A percentile compares a stretch with the other conserved stretches of the same genome.
Evolutionary conservation across 352 stramenopile genomes (phyloP).

Genomic region (Phytophthora sansomeana): DNA sequence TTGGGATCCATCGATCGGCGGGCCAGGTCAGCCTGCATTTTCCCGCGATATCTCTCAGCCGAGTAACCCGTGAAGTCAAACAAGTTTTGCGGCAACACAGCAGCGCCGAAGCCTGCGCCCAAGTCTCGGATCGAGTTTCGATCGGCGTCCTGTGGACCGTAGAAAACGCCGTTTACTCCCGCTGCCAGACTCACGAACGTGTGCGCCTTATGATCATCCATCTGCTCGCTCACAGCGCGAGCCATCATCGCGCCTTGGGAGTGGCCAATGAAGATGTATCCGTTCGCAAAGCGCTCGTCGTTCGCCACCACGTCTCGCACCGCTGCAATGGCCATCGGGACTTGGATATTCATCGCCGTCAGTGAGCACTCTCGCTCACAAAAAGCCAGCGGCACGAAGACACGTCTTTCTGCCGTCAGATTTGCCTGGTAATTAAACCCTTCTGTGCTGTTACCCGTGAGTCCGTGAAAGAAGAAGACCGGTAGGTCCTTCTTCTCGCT

Average conservation of each 20-base stretch:
- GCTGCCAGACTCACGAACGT: conserved; percentile 56
- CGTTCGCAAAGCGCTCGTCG: conserved; percentile 31
- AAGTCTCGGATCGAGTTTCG: conserved; percentile 31
- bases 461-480: conserved; percentile 61
- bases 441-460: conserved; percentile 30
- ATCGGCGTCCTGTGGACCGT: conserved; percentile 45
- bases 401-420: conserved; percentile 36
- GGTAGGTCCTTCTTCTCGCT: conserved; percentile 37
- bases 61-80: conserved; percentile 27
- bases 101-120: conserved; percentile 24
- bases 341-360: conserved; percentile 37
- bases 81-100: conserved; percentile 20
- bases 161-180: conserved; percentile 55
- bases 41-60: conserved; percentile 28
- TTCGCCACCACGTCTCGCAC: conserved; percentile 35
- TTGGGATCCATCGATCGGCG: conserved; percentile 22
- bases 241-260: conserved; percentile 58
- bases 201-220: conserved; percentile 65
- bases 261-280: conserved; percentile 60
- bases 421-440: conserved; percentile 41
- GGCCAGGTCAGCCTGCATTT: conserved; percentile 47
- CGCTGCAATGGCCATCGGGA: conserved; percentile 45
- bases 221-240: conserved; percentile 56
- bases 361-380: conserved; percentile 46
- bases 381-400: conserved; percentile 48